Evolutionary conservation across 805 yeast genomes (phyloP), one percentile per base, ranked within the genome.

Genomic region (Metahyphopichia silvanorum): DNA sequence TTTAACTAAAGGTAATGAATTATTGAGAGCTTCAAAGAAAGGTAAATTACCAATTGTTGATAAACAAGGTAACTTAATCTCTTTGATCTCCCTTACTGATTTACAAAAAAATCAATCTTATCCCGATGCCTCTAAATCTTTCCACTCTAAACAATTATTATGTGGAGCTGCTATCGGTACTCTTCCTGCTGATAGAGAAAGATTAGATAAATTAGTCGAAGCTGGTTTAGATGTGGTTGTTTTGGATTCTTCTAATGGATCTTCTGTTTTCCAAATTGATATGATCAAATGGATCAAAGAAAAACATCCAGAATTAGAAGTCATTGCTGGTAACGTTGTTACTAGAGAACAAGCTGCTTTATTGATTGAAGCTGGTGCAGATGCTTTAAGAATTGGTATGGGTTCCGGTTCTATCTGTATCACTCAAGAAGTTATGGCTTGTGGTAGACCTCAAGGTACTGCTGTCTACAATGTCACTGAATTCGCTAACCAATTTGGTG

Each of bases 391-490:
- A 77, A 91, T 93, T 50, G 98, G 98, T 71, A 93, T 93, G 98
- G 98, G 98, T 60, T 86, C 98, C 21, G 98, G 98, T 55, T 87
- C 97, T 42, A 94, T 94, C 62, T 93, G 98, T 77, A 93, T 93
- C 61, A 93, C 98, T 33, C 98, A 93, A 73, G 98, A 93, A 72
- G 98, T 93, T 40, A 93, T 93, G 98, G 98, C 98, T 33, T 95
- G 96, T 71, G 98, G 98, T 70, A 88, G 98, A 77, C 98, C 98
- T 41, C 98, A 93, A 74, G 98, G 98, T 70, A 88, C 98, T 47
- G 98, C 98, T 40, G 98, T 93, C 34, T 89, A 78, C 76, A 82
- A 79, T 47, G 98, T 93, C 35, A 76, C 93, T 44, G 89, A 91
- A 71, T 89, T 93, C 59, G 94, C 98, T 47, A 82, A 81, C 67